phyloP scores from a whole-genome alignment of 2,329 filamentous ascomycete genomes.

The Fusarium devonianum region DNA sequence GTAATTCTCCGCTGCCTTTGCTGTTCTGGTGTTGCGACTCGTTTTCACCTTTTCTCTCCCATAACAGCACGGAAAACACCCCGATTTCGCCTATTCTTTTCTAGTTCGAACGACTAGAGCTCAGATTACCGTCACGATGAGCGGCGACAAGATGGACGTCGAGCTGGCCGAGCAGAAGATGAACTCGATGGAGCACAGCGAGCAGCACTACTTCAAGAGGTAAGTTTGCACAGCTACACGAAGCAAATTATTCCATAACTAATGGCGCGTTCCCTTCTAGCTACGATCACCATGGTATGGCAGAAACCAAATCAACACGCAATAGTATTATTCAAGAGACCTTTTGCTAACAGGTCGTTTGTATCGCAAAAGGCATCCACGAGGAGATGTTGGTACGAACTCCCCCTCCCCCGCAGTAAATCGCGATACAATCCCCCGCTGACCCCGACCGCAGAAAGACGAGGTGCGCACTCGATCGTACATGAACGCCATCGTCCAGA shows the following conservation, averaged over 20 bases:
- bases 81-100: not conserved
- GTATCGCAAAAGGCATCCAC: slow-evolving; percentile 76
- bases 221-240: slow-evolving; percentile 49
- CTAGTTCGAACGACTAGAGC: slow-evolving; percentile 4
- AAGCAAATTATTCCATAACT: slow-evolving; percentile 40
- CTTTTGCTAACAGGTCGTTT: slow-evolving; percentile 39
- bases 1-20: slow-evolving; percentile 22
- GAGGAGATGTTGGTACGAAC: slow-evolving; percentile 94
- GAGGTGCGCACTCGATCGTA: slow-evolving; percentile 96
- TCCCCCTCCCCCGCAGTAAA: slow-evolving; percentile 18
- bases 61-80: slow-evolving; percentile 9
- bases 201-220: slow-evolving; percentile 99
- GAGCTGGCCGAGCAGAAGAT: slow-evolving; percentile 68
- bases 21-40: slow-evolving; percentile 34
- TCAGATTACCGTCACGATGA: slow-evolving; percentile 48
- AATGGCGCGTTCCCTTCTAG: slow-evolving; percentile 57
- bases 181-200: slow-evolving; percentile 84
- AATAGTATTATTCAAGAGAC: too few species aligned
- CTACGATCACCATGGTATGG: slow-evolving; percentile 94
- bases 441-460: slow-evolving; percentile 75
- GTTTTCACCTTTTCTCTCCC: slow-evolving; percentile 12
- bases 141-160: slow-evolving; percentile 63
- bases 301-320: slow-evolving; percentile 41
- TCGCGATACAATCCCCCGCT: slow-evolving; percentile 29
- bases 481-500: slow-evolving; percentile 97